Evolutionary conservation across 1,284 basidiomycete genomes (phyloP).

Genomic region (Phylloboletellus chloephorus): DNA sequence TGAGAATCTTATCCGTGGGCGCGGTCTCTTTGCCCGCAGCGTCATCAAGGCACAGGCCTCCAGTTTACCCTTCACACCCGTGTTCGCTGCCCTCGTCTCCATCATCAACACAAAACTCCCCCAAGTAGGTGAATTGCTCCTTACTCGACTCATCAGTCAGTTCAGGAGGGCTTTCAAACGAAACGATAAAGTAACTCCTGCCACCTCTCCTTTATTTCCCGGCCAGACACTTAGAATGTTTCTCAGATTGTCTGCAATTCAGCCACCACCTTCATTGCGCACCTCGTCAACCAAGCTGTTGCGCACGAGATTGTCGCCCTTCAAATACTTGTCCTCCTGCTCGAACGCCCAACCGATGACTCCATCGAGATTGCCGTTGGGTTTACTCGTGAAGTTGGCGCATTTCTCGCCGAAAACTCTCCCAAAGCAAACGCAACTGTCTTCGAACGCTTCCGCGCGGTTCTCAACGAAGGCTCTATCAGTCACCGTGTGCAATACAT

Average conservation of each 20-base stretch:
- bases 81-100: constrained; percentile 91
- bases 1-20: constrained; percentile 88
- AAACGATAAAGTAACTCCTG: constrained; percentile 83
- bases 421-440: constrained; percentile 92
- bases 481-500: constrained; percentile 98
- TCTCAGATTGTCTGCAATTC: constrained; percentile 84
- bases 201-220: neutral
- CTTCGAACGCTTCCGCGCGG: constrained; percentile 93
- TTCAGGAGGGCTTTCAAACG: constrained; percentile 94
- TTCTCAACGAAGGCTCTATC: constrained; percentile 92
- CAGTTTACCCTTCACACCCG: constrained; percentile 95
- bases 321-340: constrained; percentile 89
- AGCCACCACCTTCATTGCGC: constrained; percentile 92
- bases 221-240: neutral
- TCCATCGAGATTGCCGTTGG: constrained; percentile 98
- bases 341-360: constrained; percentile 95
- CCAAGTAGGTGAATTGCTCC: constrained; percentile 88
- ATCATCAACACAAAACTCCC: constrained; percentile 98
- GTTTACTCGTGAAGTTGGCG: constrained; percentile 95
- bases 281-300: constrained; percentile 94
- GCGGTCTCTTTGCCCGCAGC: constrained; percentile 86
- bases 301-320: constrained; percentile 94
- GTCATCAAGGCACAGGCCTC: constrained; percentile 98
- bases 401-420: constrained; percentile 90
- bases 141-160: constrained; percentile 88